These are phyloP conservation scores for Leucocoprinus birnbaumii DNA, from an alignment of 768 basidiomycete species.

Conservation along the genomic window DNA sequence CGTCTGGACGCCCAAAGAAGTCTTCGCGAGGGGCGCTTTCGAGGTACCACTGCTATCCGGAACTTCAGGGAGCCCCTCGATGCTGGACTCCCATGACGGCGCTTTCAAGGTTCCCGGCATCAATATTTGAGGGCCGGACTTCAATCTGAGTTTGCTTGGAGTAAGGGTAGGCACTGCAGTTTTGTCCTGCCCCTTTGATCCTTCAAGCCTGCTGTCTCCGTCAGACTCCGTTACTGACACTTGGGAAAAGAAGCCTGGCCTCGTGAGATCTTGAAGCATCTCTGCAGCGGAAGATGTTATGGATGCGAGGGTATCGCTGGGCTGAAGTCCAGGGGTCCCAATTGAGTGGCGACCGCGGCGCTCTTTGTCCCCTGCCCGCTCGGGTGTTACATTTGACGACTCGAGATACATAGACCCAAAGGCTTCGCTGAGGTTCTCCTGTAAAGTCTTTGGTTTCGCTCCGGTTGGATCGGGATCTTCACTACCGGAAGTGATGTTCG, in stretches of 20 bases:
- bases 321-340: slow-evolving; percentile 22
- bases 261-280: slow-evolving; percentile 41
- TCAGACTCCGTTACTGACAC: slow-evolving; percentile 26
- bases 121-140: slow-evolving; percentile 27
- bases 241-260: slow-evolving; percentile 39
- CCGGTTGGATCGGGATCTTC: slow-evolving; percentile 2
- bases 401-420: slow-evolving; percentile 45
- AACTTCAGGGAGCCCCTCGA: slow-evolving; percentile 20
- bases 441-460: not conserved
- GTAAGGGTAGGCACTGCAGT: slow-evolving; percentile 19
- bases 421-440: slow-evolving; percentile 33
- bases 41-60: slow-evolving; percentile 9
- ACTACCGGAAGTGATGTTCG: slow-evolving; percentile 31
- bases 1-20: slow-evolving; percentile 6
- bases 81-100: slow-evolving; percentile 43
- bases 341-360: slow-evolving; percentile 25
- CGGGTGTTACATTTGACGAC: slow-evolving; percentile 11
- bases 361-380: slow-evolving; percentile 17
- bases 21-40: slow-evolving; percentile 22
- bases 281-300: slow-evolving; percentile 45
- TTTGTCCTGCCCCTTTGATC: slow-evolving; percentile 18
- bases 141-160: slow-evolving; percentile 15
- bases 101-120: slow-evolving; percentile 60
- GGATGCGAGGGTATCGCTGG: slow-evolving; percentile 45
- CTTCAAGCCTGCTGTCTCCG: slow-evolving; percentile 8